These are phyloP conservation scores for Starmerella stigmatis DNA, from an alignment of 805 yeast genomes.

Conservation along the genomic window DNA sequence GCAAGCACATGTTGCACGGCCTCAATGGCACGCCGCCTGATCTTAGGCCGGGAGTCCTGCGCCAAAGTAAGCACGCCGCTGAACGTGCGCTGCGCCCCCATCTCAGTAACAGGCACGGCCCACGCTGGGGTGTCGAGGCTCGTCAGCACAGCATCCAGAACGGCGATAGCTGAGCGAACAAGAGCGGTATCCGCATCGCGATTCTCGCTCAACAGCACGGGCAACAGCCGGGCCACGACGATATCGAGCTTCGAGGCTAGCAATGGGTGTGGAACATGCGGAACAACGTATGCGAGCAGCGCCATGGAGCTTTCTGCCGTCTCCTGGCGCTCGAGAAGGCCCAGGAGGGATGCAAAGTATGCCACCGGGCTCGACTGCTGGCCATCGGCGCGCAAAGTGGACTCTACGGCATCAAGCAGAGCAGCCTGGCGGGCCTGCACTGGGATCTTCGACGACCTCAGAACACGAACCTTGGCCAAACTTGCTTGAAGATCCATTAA, in stretches of 20 bases:
- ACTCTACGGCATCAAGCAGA: constrained; percentile 82
- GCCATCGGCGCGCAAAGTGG: constrained; percentile 57
- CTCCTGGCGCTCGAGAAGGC: constrained; percentile 67
- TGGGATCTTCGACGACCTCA: constrained; percentile 22
- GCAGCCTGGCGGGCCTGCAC: constrained; percentile 44
- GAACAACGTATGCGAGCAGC: constrained; percentile 68
- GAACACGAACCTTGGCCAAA: constrained; percentile 16
- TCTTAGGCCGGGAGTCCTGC: constrained; percentile 85
- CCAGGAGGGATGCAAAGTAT: constrained; percentile 72
- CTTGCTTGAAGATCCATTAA: constrained; percentile 19
- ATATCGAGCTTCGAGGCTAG: constrained; percentile 66
- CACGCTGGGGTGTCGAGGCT: constrained; percentile 78
- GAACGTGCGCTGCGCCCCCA: constrained; percentile 26
- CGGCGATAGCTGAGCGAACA: constrained; percentile 73
- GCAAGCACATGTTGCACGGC: constrained; percentile 57
- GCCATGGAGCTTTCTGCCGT: constrained; percentile 71
- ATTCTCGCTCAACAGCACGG: constrained; percentile 56
- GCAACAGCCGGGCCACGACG: constrained; percentile 69
- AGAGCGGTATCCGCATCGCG: constrained; percentile 68
- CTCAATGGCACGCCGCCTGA: constrained; percentile 88
- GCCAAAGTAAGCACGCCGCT: constrained; percentile 43
- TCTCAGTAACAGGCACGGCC: constrained; percentile 32
- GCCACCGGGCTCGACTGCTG: constrained; percentile 51
- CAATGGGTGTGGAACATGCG: constrained; percentile 58
- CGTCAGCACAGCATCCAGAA: constrained; percentile 63